Evolutionary conservation across 208 protist genomes (phyloP).

Genomic region (Tritrichomonas musculus): DNA sequence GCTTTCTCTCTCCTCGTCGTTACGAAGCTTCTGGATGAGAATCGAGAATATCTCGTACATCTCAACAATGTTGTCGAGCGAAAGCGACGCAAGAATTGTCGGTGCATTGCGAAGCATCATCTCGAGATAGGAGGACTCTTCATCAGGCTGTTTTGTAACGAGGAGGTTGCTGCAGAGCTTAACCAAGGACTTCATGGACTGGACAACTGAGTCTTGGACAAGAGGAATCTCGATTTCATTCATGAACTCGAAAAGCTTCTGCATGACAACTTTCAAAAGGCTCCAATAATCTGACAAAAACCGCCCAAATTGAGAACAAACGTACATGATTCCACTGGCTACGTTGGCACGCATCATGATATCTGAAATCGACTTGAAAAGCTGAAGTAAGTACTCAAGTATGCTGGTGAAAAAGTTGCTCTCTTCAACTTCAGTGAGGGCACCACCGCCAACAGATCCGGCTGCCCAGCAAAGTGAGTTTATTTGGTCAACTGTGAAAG

Average conservation of each 20-base stretch:
- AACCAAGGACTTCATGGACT: background rate
- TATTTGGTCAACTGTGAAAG: too few relatives aligned
- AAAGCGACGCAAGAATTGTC: background rate
- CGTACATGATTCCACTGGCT: background rate
- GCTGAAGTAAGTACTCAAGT: background rate
- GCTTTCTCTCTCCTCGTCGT: background rate
- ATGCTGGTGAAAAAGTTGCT: background rate
- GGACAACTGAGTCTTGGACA: background rate
- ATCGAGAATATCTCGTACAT: background rate
- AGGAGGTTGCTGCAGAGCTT: background rate
- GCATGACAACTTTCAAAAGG: background rate
- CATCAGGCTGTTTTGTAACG: background rate
- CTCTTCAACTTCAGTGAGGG: background rate
- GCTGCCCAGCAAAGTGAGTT: background rate
- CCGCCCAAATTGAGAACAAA: background rate
- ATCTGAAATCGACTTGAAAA: background rate
- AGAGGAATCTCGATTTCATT: background rate
- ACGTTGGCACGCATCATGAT: background rate
- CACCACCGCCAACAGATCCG: background rate
- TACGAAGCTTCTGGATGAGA: background rate
- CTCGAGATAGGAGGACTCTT: background rate
- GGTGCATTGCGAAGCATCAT: background rate
- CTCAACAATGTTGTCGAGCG: background rate
- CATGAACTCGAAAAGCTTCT: background rate
- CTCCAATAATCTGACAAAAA: background rate